Percentiles rank a stretch among this genome's conserved stretches.
These are phyloP conservation scores for Ramularia endophylla DNA, from an alignment of 2,329 filamentous ascomycete species.

Conservation along the genomic window DNA sequence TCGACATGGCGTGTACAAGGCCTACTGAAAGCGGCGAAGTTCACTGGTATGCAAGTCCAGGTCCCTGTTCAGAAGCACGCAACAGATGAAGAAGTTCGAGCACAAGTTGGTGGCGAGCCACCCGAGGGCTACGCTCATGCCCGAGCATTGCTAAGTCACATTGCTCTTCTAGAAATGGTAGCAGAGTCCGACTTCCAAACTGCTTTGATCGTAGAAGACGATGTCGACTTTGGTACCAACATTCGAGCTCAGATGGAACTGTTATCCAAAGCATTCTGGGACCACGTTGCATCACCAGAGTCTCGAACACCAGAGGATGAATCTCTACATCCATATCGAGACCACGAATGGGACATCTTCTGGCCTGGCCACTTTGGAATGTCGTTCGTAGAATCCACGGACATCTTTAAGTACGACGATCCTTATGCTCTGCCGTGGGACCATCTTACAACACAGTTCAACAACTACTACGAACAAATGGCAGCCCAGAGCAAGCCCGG, in stretches of 20 bases:
- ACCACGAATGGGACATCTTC: constrained; percentile 25
- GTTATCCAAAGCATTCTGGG: constrained; percentile 25
- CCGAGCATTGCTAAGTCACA: constrained; percentile 7
- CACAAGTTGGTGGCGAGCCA: neutral
- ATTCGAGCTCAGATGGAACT: constrained; percentile 31
- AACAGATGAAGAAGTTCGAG: neutral
- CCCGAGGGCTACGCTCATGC: neutral
- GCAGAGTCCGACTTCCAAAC: constrained; percentile 35
- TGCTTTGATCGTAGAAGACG: constrained; percentile 38
- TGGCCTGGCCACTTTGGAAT: constrained; percentile 31
- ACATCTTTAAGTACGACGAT: constrained; percentile 7
- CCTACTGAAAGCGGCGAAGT: constrained; percentile 4
- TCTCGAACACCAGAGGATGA: too few species aligned
- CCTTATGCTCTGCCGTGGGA: constrained; percentile 7
- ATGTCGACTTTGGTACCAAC: constrained; percentile 38
- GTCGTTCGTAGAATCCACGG: constrained; percentile 1
- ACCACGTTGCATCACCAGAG: neutral
- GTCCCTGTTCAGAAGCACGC: constrained; percentile 2
- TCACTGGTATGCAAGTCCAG: constrained; percentile 2
- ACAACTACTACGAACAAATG: constrained; percentile 13
- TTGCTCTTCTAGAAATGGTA: constrained; percentile 22
- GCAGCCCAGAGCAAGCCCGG: neutral
- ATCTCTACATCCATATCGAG: constrained; percentile 8
- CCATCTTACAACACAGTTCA: constrained; percentile 6
- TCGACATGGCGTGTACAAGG: constrained; percentile 11